These are phyloP conservation scores for Nephelium lappaceum DNA, from an alignment of 345 rosid genomes.

Conservation along the genomic window DNA sequence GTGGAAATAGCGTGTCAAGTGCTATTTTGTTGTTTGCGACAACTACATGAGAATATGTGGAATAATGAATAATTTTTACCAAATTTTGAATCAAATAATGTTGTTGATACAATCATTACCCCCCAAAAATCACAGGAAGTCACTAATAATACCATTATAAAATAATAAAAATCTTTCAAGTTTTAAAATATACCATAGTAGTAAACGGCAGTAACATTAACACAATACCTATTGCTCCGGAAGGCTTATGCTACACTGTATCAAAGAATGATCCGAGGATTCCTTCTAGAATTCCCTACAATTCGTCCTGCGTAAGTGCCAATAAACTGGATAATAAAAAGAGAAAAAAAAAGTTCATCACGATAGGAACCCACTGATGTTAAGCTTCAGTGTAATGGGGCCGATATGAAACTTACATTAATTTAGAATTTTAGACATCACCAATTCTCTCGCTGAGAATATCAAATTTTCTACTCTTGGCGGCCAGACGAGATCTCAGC, in stretches of 20 bases:
- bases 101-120: background rate
- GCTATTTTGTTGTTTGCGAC: background rate
- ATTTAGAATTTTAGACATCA: background rate
- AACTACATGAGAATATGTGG: background rate
- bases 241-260: background rate
- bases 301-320: background rate
- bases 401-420: conserved; percentile 4
- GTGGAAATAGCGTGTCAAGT: no score
- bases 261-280: background rate
- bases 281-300: background rate
- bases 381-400: background rate
- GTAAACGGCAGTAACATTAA: background rate
- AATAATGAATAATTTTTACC: background rate
- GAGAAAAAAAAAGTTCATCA: background rate
- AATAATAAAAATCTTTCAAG: background rate
- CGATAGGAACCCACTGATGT: background rate
- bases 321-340: background rate
- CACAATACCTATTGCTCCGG: background rate
- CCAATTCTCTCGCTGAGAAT: background rate
- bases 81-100: background rate
- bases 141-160: background rate
- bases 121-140: background rate
- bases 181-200: background rate
- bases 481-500: background rate
- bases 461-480: background rate